These are phyloP conservation scores for Decorospora gaudefroyi DNA, from an alignment of 2,329 filamentous ascomycete genomes.

Conservation along the genomic window DNA sequence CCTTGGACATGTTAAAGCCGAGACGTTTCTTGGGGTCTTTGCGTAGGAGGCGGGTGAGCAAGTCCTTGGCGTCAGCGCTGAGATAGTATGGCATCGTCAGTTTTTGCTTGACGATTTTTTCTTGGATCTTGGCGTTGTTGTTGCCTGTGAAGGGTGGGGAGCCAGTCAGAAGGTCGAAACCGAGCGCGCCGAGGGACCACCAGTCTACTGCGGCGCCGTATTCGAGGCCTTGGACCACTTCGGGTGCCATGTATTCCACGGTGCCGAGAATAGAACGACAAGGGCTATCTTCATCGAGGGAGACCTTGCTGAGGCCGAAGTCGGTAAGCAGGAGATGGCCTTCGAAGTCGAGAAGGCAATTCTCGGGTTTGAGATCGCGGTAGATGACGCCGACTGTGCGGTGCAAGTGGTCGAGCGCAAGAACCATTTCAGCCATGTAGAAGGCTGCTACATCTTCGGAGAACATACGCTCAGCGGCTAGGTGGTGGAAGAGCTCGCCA, in stretches of 20 bases:
- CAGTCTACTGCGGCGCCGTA: slow-evolving; percentile 97
- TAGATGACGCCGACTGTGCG: slow-evolving; percentile 92
- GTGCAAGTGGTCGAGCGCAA: slow-evolving; percentile 92
- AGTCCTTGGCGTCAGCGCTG: slow-evolving; percentile 87
- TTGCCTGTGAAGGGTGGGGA: slow-evolving; percentile 86
- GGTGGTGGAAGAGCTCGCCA: slow-evolving; percentile 94
- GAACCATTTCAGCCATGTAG: slow-evolving; percentile 98
- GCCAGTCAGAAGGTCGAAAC: slow-evolving; percentile 90
- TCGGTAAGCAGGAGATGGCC: slow-evolving; percentile 94
- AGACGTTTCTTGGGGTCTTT: slow-evolving; percentile 92
- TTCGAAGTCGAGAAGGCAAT: slow-evolving; percentile 88
- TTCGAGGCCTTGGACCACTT: slow-evolving; percentile 83
- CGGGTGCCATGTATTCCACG: slow-evolving; percentile 98
- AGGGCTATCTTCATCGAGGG: slow-evolving; percentile 69
- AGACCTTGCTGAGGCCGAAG: slow-evolving; percentile 95
- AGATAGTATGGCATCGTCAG: slow-evolving; percentile 87
- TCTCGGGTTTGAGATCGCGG: slow-evolving; percentile 96
- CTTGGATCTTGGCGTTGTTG: slow-evolving; percentile 92
- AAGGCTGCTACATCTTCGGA: slow-evolving; percentile 86
- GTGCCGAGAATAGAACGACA: slow-evolving; percentile 94
- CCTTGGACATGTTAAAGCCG: slow-evolving; percentile 85
- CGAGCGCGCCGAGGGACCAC: slow-evolving; percentile 96
- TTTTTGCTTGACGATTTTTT: slow-evolving; percentile 95
- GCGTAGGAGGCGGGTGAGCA: slow-evolving; percentile 84
- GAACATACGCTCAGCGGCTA: slow-evolving; percentile 94